Conservation (phyloP, 768 basidiomycete genomes). For the Glaciozyma antarctica region DNA sequence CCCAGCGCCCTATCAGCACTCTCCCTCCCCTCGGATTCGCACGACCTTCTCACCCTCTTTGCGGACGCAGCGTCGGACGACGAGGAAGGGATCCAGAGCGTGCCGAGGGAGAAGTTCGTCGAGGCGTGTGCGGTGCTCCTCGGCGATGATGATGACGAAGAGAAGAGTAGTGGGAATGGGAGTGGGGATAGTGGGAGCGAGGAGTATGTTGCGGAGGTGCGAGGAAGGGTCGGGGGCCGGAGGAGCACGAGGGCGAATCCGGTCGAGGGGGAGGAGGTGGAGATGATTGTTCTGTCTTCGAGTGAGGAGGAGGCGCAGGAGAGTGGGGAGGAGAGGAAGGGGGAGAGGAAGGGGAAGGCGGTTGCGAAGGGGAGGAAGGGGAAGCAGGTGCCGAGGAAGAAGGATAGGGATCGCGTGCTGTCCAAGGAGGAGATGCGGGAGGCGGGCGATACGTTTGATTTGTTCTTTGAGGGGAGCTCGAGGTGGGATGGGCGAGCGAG, state of each 20-base stretch:
- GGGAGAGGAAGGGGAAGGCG: neutral
- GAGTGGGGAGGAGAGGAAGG: neutral
- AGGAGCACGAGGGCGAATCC: conserved; percentile 2
- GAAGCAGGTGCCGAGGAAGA: neutral
- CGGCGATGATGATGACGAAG: neutral
- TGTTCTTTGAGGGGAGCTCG: conserved; percentile 4
- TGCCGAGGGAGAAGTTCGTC: neutral
- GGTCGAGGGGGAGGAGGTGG: neutral
- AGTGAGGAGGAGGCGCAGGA: neutral
- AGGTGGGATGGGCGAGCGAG: neutral
- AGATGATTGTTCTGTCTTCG: neutral
- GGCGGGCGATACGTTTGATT: conserved; percentile 1
- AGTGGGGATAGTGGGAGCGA: neutral
- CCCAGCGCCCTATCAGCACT: neutral
- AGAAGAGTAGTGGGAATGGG: neutral
- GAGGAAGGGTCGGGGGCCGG: neutral
- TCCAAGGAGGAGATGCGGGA: neutral
- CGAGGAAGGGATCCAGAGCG: neutral
- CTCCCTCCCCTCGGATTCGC: neutral
- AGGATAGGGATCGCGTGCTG: neutral
- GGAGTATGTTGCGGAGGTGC: neutral
- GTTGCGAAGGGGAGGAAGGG: neutral
- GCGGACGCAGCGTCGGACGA: neutral
- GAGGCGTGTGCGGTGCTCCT: neutral
- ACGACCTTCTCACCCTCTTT: neutral